Evolutionary conservation across 2,329 filamentous ascomycete species (phyloP).

Genomic region (Colletotrichum sp.): DNA sequence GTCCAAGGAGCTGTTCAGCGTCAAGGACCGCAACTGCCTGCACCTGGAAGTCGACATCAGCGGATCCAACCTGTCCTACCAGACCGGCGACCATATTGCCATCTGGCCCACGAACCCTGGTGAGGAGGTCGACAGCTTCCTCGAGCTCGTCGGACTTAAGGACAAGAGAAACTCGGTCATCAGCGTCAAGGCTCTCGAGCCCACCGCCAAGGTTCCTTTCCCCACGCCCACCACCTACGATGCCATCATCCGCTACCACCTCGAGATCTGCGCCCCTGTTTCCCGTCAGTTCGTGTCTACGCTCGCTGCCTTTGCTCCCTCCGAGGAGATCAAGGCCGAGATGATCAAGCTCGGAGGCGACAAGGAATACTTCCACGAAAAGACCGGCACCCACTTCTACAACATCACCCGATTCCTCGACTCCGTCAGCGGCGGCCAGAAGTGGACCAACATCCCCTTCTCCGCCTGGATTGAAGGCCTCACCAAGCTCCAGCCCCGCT

Average conservation of each 20-base stretch:
- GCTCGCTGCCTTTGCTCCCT: conserved; percentile 87
- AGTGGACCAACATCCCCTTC: conserved; percentile 88
- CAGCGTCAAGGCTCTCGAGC: conserved; percentile 87
- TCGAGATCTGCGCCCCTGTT: conserved; percentile 94
- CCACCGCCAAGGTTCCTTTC: conserved; percentile 96
- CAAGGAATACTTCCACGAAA: conserved; percentile 93
- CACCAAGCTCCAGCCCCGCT: conserved; percentile 93
- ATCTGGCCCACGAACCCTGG: conserved; percentile 97
- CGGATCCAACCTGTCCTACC: conserved; percentile 88
- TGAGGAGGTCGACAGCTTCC: conserved; percentile 87
- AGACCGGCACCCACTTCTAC: conserved; percentile 79
- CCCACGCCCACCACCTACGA: conserved; percentile 97
- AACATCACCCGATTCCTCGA: conserved; percentile 89
- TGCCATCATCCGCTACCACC: conserved; percentile 89
- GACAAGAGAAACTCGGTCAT: conserved; percentile 84
- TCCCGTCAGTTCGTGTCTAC: conserved; percentile 94
- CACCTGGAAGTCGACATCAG: conserved; percentile 95
- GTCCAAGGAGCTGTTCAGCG: conserved; percentile 88
- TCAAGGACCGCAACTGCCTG: conserved; percentile 91
- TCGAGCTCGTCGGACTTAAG: conserved; percentile 76
- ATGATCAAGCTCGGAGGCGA: conserved; percentile 88
- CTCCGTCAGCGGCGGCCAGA: conserved; percentile 71
- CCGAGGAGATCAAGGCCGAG: conserved; percentile 82
- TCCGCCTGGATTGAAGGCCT: conserved; percentile 93
- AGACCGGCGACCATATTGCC: conserved; percentile 96